Conservation (phyloP, 2,329 filamentous ascomycete genomes). For the Colletotrichum sp. region DNA sequence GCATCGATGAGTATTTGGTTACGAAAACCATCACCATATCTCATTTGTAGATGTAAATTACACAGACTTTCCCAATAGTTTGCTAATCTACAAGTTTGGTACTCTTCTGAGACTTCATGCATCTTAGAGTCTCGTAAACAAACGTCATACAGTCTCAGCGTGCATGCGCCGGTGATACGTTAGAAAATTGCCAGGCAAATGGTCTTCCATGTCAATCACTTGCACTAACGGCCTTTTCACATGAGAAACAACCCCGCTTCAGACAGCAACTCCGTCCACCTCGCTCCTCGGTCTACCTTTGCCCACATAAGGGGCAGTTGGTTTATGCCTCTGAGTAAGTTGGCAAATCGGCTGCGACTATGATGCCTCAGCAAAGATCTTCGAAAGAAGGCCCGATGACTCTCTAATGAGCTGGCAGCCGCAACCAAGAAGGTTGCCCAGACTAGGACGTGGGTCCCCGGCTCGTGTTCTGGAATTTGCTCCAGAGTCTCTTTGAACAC, state of each 20-base stretch:
- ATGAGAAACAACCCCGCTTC: neutral
- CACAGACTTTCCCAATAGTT: accelerated
- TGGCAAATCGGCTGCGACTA: neutral
- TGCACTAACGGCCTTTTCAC: neutral
- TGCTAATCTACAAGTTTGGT: neutral
- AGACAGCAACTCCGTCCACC: neutral
- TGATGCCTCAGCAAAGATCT: neutral
- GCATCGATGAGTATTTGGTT: conserved; percentile 76
- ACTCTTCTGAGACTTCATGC: neutral
- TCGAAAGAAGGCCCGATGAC: neutral
- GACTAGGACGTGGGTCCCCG: neutral
- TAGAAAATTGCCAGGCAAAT: accelerated
- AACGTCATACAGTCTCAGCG: neutral
- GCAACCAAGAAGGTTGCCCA: neutral
- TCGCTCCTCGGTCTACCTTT: neutral
- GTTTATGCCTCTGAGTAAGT: neutral
- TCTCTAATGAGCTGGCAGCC: neutral
- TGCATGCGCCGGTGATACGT: accelerated
- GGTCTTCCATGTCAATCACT: accelerated
- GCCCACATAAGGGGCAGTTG: neutral
- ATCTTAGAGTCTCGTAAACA: no score
- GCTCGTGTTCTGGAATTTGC: neutral
- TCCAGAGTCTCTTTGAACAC: neutral
- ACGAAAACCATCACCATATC: conserved; percentile 62
- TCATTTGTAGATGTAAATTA: neutral